Evolutionary conservation across 108 stramenopile genomes (phyloP).

Genomic region (Craspedostauros australis): DNA sequence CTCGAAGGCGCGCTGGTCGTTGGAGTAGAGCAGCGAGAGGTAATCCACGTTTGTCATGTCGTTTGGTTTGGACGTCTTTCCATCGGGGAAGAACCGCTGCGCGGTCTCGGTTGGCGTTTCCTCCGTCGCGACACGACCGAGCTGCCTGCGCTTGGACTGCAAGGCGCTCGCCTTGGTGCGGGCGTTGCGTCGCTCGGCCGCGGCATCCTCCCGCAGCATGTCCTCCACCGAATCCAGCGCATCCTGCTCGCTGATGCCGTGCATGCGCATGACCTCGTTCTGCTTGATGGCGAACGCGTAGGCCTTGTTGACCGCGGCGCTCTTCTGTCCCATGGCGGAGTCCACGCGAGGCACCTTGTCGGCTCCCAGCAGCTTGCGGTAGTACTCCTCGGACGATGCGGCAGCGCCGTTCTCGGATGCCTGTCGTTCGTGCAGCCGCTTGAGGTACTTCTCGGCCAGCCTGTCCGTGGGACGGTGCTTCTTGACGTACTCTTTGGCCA

Average conservation of each 20-base stretch:
- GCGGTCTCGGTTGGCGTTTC: conserved; percentile 12
- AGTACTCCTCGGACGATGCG: conserved; percentile 58
- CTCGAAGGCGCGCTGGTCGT: conserved; percentile 53
- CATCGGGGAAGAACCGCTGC: conserved; percentile 14
- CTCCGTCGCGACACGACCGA: background rate
- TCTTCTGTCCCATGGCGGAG: conserved; percentile 67
- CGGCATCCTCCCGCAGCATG: conserved; percentile 44
- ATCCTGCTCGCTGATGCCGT: conserved; percentile 50
- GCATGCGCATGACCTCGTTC: conserved; percentile 54
- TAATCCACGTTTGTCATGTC: conserved; percentile 8
- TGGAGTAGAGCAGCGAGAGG: conserved; percentile 19
- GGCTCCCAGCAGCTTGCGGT: conserved; percentile 53
- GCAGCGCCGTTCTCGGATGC: conserved; percentile 14
- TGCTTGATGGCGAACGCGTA: conserved; percentile 75
- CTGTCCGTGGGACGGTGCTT: conserved; percentile 40
- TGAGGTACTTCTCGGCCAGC: conserved; percentile 54
- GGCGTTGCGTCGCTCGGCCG: conserved; percentile 27
- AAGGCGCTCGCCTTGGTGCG: conserved; percentile 26
- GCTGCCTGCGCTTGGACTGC: conserved; percentile 4
- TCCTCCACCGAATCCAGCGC: conserved; percentile 62
- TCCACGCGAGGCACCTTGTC: conserved; percentile 24
- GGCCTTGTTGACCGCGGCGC: conserved; percentile 54
- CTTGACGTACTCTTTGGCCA: conserved; percentile 26
- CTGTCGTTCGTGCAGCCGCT: conserved; percentile 7
- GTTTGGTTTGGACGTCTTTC: conserved; percentile 1